A percentile compares a stretch with the other conserved stretches of the same genome.
These are phyloP conservation scores for Noccaea caerulescens DNA, from an alignment of 345 rosid species.

Conservation along the genomic window DNA sequence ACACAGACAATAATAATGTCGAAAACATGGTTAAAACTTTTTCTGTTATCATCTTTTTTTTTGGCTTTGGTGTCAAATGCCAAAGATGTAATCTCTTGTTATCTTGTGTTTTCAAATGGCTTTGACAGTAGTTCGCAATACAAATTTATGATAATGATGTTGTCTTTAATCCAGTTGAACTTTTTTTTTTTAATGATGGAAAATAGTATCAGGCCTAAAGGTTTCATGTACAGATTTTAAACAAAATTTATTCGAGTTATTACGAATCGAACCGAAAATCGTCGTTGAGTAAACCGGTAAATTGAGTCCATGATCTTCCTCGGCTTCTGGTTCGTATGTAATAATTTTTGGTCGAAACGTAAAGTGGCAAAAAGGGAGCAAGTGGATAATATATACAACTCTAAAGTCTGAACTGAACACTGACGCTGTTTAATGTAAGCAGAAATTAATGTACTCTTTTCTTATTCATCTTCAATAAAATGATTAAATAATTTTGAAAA, in stretches of 20 bases:
- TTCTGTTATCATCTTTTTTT: not conserved
- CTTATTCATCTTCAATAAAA: conserved; percentile 12
- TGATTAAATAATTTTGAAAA: not conserved
- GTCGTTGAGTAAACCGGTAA: not conserved
- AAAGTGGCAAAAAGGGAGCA: conserved; percentile 17
- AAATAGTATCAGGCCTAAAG: too few species aligned
- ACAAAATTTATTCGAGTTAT: not conserved
- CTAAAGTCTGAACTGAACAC: conserved; percentile 26
- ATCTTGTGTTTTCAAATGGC: conserved; percentile 14
- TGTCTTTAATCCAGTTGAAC: conserved; percentile 3
- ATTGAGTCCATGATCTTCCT: not conserved
- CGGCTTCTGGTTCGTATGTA: not conserved
- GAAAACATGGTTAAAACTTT: conserved; percentile 8
- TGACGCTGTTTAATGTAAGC: conserved; percentile 37
- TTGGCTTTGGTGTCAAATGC: conserved; percentile 10
- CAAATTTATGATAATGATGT: conserved; percentile 28
- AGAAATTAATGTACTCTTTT: conserved; percentile 22
- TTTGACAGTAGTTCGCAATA: conserved; percentile 25
- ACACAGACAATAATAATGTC: conserved; percentile 36
- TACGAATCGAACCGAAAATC: not conserved
- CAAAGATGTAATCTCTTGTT: conserved; percentile 33
- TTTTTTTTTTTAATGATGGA: not conserved
- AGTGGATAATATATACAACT: conserved; percentile 28
- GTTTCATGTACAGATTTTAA: not conserved
- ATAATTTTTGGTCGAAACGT: conserved; percentile 24